A percentile compares a stretch with the other conserved stretches of the same genome.
These are phyloP conservation scores for Nakaseomyces nivariensis DNA, from an alignment of 1,139 yeast genomes.

Conservation along the genomic window DNA sequence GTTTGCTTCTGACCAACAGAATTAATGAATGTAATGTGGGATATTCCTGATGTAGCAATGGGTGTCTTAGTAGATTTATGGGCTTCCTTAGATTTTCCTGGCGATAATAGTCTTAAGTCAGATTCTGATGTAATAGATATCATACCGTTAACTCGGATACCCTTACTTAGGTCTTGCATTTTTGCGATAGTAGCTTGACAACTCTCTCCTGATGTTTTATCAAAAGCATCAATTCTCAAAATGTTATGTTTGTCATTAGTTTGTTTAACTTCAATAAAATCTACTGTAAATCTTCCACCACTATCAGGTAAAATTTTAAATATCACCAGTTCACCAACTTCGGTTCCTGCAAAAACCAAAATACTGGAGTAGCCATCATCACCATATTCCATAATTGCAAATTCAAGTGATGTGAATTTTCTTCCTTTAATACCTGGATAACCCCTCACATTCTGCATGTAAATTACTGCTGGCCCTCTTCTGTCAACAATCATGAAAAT, in stretches of 20 bases:
- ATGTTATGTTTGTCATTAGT: constrained; percentile 42
- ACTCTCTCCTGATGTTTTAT: constrained; percentile 47
- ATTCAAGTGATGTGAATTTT: constrained; percentile 54
- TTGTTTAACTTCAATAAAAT: constrained; percentile 41
- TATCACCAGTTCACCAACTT: constrained; percentile 59
- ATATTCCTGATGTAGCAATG: constrained; percentile 52
- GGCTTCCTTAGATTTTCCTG: constrained; percentile 51
- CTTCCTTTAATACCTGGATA: constrained; percentile 21
- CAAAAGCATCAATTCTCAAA: constrained; percentile 48
- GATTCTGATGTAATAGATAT: constrained; percentile 47
- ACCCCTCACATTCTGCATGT: constrained; percentile 36
- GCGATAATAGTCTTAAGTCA: constrained; percentile 55
- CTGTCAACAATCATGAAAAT: constrained; percentile 66
- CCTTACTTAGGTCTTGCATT: constrained; percentile 54
- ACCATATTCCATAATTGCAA: constrained; percentile 55
- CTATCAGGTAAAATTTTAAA: constrained; percentile 61
- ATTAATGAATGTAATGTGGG: constrained; percentile 31
- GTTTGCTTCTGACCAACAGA: constrained; percentile 27
- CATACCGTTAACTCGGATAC: constrained; percentile 53
- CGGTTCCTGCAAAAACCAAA: constrained; percentile 67
- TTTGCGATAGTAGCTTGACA: constrained; percentile 54
- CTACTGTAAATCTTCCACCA: constrained; percentile 59
- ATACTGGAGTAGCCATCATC: constrained; percentile 66
- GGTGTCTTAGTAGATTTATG: constrained; percentile 43
- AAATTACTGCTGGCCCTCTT: constrained; percentile 76